Evolutionary conservation across 1,284 basidiomycete species (phyloP), one percentile per base, ranked within the genome.

Genomic region (Puccinia novopanici): DNA sequence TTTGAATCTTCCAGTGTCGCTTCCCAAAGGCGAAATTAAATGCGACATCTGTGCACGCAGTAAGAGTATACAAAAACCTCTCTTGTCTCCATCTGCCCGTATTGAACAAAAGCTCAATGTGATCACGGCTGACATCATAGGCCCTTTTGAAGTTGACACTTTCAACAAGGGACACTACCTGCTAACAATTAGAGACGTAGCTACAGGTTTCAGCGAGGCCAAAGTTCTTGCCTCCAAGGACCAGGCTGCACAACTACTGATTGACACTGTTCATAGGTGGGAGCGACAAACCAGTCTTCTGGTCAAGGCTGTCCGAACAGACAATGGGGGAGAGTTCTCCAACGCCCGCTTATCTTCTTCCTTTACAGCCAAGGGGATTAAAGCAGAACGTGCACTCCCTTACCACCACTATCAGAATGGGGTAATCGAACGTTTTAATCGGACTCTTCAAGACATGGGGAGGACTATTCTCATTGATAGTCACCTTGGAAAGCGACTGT

Each of bases 251-350:
- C 37, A 65, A 2, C 17, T 40, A 15, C 3, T 65, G 12, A 65
- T 65, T 10, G 10, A 3, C 6, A 65, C 40, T 40, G n/a, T 67
- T 22, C n/a, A 45, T 2, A 3, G 37, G 8, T 48, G 37, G 37
- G 65, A 67, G 40, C 40, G 17, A 6, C 1, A n/a, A 40, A 75
- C 73, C 0, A 42, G 55, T 6, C 0, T 24, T 6, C 37, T 37
- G 24, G 34, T 61, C 0, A 75, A 75, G 24, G 40, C 19, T 0
- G 15, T 75, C 2, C 24, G 57, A n/a, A 59, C 13, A 5, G 30
- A 75, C 27, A 61, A 61, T 45, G 73, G 73, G 8, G 57, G 54
- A 13, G 57, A 75, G 30, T 63, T 59, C 19, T 27, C 6, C 15
- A 61, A 24, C n/a, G n/a, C n/a, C n/a, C n/a, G n/a, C n/a, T n/a